phyloP scores from a whole-genome alignment of 352 stramenopile genomes.

The Globisporangium orthogonon region DNA sequence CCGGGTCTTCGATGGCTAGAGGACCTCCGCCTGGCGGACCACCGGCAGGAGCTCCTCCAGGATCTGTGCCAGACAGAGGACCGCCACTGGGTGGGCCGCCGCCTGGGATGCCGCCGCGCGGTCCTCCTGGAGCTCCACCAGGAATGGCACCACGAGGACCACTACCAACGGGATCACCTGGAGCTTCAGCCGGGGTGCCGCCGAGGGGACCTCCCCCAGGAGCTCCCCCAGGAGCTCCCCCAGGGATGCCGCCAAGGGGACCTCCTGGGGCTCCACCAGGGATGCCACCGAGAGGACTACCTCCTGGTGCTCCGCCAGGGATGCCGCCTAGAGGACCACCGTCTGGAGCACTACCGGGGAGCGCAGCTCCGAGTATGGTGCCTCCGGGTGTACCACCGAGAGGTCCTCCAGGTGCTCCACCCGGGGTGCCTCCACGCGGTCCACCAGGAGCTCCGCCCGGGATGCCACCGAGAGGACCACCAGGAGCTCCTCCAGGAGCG shows the following conservation, averaged over 20 bases:
- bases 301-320: slow-evolving; percentile 4
- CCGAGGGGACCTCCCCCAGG: background rate
- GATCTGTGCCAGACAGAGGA: background rate
- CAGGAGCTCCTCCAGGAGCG: slow-evolving; percentile 2
- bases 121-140: background rate
- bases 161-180: no score
- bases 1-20: background rate
- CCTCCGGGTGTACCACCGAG: background rate
- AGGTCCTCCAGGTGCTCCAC: background rate
- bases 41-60: background rate
- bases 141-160: background rate
- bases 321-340: slow-evolving; percentile 13
- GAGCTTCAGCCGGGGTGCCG: background rate
- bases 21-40: background rate
- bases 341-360: background rate
- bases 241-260: background rate
- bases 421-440: slow-evolving; percentile 2
- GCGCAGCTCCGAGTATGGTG: background rate
- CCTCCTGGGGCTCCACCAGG: slow-evolving; percentile 6
- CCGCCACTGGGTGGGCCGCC: no score
- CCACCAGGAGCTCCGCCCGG: slow-evolving; percentile 6
- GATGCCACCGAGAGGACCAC: slow-evolving; percentile 4
- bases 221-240: background rate
- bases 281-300: background rate
- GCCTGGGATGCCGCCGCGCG: background rate